phyloP scores from a whole-genome alignment of 306 rosid species.

The Vigna angularis region DNA sequence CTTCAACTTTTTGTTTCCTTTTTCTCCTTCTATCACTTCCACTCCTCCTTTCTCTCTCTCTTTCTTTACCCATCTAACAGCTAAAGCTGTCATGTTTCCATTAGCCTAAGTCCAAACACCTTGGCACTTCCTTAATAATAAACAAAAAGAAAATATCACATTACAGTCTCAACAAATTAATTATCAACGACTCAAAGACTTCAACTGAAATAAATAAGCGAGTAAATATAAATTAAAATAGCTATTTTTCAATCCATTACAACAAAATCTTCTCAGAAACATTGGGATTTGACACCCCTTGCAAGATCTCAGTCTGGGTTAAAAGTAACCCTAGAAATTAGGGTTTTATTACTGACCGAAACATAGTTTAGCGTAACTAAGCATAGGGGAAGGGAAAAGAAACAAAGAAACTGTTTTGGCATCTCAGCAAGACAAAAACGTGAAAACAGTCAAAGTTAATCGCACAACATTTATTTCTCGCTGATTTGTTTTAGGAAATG shows the following conservation, averaged over 20 bases:
- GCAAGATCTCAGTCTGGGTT: slow-evolving; percentile 40
- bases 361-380: slow-evolving; percentile 34
- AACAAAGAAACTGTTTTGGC: background rate
- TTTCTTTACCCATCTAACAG: slow-evolving; percentile 24
- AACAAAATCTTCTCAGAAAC: slow-evolving; percentile 40
- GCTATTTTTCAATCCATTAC: slow-evolving; percentile 45
- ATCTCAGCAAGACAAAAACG: slow-evolving; percentile 33
- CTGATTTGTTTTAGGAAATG: slow-evolving; percentile 40
- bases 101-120: slow-evolving; percentile 46
- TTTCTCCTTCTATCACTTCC: slow-evolving; percentile 30
- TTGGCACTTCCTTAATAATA: slow-evolving; percentile 59
- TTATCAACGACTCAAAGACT: slow-evolving; percentile 30
- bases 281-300: slow-evolving; percentile 43
- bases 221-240: background rate
- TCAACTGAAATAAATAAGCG: slow-evolving; percentile 24
- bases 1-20: slow-evolving; percentile 52
- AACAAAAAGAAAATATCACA: slow-evolving; percentile 34
- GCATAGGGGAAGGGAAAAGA: slow-evolving; percentile 8
- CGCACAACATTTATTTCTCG: background rate
- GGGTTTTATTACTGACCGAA: slow-evolving; percentile 53
- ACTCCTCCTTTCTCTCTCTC: background rate
- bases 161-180: slow-evolving; percentile 44
- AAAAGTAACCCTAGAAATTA: slow-evolving; percentile 55
- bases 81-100: slow-evolving; percentile 58
- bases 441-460: slow-evolving; percentile 18